Conservation (phyloP, 495 filamentous ascomycete species). For the Podospora comata region DNA sequence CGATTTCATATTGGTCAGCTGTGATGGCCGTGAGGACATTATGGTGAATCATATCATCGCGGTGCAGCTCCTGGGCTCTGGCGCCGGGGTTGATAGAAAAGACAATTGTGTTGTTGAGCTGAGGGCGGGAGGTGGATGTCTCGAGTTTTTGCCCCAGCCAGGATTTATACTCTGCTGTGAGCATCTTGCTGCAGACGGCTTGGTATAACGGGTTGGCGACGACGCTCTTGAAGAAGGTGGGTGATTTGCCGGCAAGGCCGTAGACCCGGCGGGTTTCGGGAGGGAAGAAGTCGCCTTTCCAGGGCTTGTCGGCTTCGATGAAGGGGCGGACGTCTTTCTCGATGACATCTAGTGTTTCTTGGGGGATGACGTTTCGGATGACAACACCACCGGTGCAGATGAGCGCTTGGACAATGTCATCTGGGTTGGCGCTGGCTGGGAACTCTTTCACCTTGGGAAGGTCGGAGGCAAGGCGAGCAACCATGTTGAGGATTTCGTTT, state of each 20-base stretch:
- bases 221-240: conserved; percentile 4
- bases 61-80: conserved; percentile 8
- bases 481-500: too few relatives aligned
- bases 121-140: conserved; percentile 4
- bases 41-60: conserved; percentile 9
- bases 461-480: too few relatives aligned
- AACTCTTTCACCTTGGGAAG: too few relatives aligned
- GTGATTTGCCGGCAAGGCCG: conserved; percentile 11
- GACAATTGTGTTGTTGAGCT: conserved; percentile 13
- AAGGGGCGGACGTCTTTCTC: too few relatives aligned
- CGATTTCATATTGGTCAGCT: conserved; percentile 10
- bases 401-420: too few relatives aligned
- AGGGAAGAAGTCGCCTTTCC: conserved; percentile 9
- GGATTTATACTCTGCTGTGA: not conserved
- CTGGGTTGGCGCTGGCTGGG: too few relatives aligned
- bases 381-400: too few relatives aligned
- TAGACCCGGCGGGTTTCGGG: conserved; percentile 12
- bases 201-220: conserved; percentile 10
- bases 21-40: conserved; percentile 8
- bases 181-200: conserved; percentile 3
- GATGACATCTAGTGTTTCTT: too few relatives aligned
- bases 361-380: too few relatives aligned
- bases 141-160: conserved; percentile 8
- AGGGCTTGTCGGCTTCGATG: too few relatives aligned
- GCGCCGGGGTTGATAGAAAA: conserved; percentile 10